Evolutionary conservation across 1,284 basidiomycete genomes (phyloP).

Genomic region (Pascua sp.): DNA sequence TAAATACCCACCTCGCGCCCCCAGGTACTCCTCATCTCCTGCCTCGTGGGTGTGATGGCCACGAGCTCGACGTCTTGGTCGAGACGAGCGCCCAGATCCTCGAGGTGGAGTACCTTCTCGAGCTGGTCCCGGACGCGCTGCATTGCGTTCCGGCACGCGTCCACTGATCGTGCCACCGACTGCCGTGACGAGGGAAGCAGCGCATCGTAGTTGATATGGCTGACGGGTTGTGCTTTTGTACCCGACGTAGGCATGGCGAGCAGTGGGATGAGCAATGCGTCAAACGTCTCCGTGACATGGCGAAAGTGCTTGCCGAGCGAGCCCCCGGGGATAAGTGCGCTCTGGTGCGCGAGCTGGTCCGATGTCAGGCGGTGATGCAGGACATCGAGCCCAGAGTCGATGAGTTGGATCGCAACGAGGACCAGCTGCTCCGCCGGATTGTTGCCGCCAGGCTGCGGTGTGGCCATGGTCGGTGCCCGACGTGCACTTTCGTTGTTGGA

Average conservation of each 20-base stretch:
- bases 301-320: slow-evolving; percentile 45
- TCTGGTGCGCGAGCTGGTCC: slow-evolving; percentile 34
- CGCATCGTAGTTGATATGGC: slow-evolving; percentile 41
- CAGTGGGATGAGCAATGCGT: slow-evolving; percentile 34
- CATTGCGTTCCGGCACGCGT: slow-evolving; percentile 27
- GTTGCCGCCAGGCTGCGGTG: too few relatives aligned
- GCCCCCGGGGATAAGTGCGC: slow-evolving; percentile 40
- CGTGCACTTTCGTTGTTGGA: too few relatives aligned
- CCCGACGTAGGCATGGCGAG: background rate
- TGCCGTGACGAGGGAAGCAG: slow-evolving; percentile 26
- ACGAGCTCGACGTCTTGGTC: slow-evolving; percentile 27
- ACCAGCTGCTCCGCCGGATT: slow-evolving; percentile 13
- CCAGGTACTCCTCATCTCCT: slow-evolving; percentile 35
- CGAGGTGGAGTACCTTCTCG: slow-evolving; percentile 16
- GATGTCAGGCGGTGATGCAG: slow-evolving; percentile 21
- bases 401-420: slow-evolving; percentile 32
- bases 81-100: slow-evolving; percentile 25
- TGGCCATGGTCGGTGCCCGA: too few relatives aligned
- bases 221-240: too few relatives aligned
- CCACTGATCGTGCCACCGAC: slow-evolving; percentile 26
- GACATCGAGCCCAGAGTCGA: slow-evolving; percentile 37
- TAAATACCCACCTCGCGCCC: slow-evolving; percentile 38
- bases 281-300: slow-evolving; percentile 44
- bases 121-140: slow-evolving; percentile 26
- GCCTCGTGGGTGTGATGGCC: slow-evolving; percentile 39